Conservation (phyloP, 2,329 filamentous ascomycete genomes). For the Phaeomoniella chlamydospora region DNA sequence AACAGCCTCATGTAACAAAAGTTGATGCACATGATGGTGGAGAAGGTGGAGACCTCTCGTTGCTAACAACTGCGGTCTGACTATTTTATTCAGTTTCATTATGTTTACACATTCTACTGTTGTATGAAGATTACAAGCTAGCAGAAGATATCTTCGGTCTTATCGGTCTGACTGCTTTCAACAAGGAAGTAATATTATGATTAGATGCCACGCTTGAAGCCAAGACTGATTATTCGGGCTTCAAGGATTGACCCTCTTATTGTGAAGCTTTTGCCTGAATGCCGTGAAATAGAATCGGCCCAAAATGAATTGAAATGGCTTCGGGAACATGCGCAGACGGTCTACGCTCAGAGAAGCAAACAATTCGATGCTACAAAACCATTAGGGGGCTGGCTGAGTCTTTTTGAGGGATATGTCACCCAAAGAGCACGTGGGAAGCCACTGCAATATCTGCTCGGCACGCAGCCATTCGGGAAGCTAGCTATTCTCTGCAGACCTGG, state of each 20-base stretch:
- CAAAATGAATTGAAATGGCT: constrained; percentile 33
- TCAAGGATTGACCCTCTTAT: constrained; percentile 20
- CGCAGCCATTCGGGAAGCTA: constrained; percentile 73
- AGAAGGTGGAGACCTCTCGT: too few relatives aligned
- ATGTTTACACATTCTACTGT: too few relatives aligned
- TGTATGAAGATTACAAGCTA: too few relatives aligned
- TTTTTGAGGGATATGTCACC: constrained; percentile 21
- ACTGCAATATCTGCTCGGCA: constrained; percentile 77
- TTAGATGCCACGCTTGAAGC: constrained; percentile 27
- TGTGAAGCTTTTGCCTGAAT: constrained; percentile 25
- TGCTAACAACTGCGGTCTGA: too few relatives aligned
- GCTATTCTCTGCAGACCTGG: constrained; percentile 63
- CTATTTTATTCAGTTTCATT: too few relatives aligned
- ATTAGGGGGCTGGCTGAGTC: constrained; percentile 12
- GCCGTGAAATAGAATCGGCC: constrained; percentile 26
- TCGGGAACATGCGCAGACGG: constrained; percentile 17
- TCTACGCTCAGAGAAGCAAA: not conserved
- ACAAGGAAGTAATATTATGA: too few relatives aligned
- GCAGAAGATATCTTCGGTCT: too few relatives aligned
- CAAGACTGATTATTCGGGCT: constrained; percentile 20
- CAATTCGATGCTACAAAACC: not conserved
- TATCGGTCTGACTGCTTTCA: too few relatives aligned
- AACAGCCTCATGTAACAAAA: too few relatives aligned
- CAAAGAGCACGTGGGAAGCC: constrained; percentile 50
- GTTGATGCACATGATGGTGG: too few relatives aligned